Conservation (phyloP, 2,329 filamentous ascomycete genomes). For the Phyllosticta paracitricarpa region DNA sequence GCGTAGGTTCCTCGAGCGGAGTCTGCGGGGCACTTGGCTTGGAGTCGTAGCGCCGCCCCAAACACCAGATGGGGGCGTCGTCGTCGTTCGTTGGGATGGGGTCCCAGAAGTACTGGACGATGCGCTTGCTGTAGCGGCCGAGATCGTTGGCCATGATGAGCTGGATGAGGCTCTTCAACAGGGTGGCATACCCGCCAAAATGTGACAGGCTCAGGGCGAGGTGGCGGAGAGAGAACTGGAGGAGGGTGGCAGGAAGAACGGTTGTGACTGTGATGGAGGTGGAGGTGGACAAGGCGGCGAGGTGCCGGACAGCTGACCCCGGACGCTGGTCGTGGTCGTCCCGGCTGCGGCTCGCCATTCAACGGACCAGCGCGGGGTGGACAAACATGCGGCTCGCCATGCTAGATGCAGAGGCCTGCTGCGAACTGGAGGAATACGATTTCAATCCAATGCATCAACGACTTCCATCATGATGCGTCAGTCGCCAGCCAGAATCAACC, state of each 20-base stretch:
- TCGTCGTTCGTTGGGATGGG: conserved; percentile 76
- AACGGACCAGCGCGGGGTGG: not conserved
- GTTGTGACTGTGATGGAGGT: conserved; percentile 2
- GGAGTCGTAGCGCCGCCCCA: conserved; percentile 52
- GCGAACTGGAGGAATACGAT: not conserved
- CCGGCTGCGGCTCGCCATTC: not conserved
- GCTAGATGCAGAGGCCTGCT: not conserved
- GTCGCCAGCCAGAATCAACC: not conserved
- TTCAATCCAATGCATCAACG: not conserved
- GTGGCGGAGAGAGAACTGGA: not conserved
- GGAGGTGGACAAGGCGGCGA: conserved; percentile 3
- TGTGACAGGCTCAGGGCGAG: not conserved
- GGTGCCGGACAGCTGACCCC: conserved; percentile 9
- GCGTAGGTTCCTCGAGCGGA: conserved; percentile 15
- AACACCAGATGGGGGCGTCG: conserved; percentile 69
- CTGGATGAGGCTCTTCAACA: conserved; percentile 1
- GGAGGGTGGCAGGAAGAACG: not conserved
- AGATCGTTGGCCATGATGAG: conserved; percentile 57
- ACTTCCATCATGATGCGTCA: not conserved
- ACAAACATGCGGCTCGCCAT: not conserved
- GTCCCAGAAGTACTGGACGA: conserved; percentile 89
- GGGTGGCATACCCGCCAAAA: not conserved
- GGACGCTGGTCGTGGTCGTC: not conserved
- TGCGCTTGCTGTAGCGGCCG: conserved; percentile 61
- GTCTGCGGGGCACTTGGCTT: conserved; percentile 11